phyloP scores from a whole-genome alignment of 352 stramenopile species.

The Plasmopara viticola region DNA sequence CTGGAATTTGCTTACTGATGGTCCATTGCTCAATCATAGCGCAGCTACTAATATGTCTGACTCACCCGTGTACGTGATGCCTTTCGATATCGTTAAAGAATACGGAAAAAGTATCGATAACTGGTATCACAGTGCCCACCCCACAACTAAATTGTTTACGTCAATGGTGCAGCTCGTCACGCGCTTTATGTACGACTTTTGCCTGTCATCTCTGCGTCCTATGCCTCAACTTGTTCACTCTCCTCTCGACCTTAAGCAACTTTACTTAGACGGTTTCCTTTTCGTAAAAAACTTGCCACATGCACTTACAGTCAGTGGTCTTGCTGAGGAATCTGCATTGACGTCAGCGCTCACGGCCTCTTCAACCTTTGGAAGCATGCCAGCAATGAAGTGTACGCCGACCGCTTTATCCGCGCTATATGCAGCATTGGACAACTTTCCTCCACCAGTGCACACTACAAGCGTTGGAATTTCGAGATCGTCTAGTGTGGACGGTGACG shows the following conservation, averaged over 20 bases:
- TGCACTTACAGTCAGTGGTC: constrained; percentile 18
- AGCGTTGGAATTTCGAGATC: constrained; percentile 6
- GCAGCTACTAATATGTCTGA: constrained; percentile 24
- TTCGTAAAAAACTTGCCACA: constrained; percentile 59
- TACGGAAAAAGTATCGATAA: constrained; percentile 86
- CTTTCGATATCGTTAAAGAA: constrained; percentile 90
- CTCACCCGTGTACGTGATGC: constrained; percentile 40
- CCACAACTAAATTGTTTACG: constrained; percentile 70
- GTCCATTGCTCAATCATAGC: constrained; percentile 50
- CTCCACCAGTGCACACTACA: constrained; percentile 12
- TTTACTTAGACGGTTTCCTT: constrained; percentile 70
- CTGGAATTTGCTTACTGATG: constrained; percentile 83
- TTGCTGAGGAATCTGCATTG: constrained; percentile 15
- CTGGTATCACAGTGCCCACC: constrained; percentile 72
- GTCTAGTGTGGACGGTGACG: constrained; percentile 36
- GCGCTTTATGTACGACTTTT: constrained; percentile 90
- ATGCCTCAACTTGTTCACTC: constrained; percentile 73
- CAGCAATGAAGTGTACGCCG: constrained; percentile 12
- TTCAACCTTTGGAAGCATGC: constrained; percentile 5
- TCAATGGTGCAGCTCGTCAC: constrained; percentile 74
- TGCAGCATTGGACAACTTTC: constrained; percentile 27
- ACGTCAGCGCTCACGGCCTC: constrained; percentile 9
- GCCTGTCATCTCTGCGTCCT: constrained; percentile 57
- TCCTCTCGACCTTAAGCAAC: constrained; percentile 59
- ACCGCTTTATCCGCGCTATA: constrained; percentile 26